Conservation (phyloP, 306 rosid species). For the Acacia melanoxylon region DNA sequence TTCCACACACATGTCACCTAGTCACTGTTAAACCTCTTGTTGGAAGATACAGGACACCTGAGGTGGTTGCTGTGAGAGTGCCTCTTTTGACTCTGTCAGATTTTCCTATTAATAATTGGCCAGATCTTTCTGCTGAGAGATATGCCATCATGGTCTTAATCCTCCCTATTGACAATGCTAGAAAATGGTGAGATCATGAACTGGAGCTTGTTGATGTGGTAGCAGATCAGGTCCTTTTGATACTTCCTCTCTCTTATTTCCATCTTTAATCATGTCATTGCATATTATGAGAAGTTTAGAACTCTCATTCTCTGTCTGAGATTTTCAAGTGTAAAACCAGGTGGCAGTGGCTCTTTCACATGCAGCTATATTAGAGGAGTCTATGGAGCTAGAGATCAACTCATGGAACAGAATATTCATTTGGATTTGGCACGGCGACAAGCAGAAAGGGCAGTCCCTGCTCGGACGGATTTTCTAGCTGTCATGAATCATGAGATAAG, state of each 20-base stretch:
- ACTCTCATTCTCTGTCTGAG: not conserved
- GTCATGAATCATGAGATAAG: constrained; percentile 97
- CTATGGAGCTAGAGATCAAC: constrained; percentile 87
- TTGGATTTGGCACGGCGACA: constrained; percentile 80
- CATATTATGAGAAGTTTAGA: not conserved
- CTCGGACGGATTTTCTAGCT: constrained; percentile 82
- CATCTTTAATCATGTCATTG: not conserved
- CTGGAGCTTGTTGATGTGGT: constrained; percentile 87
- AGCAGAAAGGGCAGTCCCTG: constrained; percentile 81
- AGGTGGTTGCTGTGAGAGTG: constrained; percentile 86
- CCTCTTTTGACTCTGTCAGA: constrained; percentile 78
- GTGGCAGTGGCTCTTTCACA: constrained; percentile 99
- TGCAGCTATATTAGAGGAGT: constrained; percentile 94
- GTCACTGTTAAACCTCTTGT: constrained; percentile 68
- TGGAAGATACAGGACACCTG: constrained; percentile 69
- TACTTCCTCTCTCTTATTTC: constrained; percentile 7
- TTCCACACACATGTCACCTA: constrained; percentile 69
- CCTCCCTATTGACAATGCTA: constrained; percentile 72
- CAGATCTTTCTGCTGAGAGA: constrained; percentile 70
- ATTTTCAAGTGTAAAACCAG: constrained; percentile 43
- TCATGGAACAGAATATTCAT: constrained; percentile 76
- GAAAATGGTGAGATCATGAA: constrained; percentile 90
- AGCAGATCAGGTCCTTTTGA: constrained; percentile 75
- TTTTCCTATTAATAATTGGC: constrained; percentile 79
- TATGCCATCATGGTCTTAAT: constrained; percentile 91